Evolutionary conservation across 2,329 filamentous ascomycete species (phyloP), one percentile per base, ranked within the genome.

Genomic region (Aspergillus sp.): DNA sequence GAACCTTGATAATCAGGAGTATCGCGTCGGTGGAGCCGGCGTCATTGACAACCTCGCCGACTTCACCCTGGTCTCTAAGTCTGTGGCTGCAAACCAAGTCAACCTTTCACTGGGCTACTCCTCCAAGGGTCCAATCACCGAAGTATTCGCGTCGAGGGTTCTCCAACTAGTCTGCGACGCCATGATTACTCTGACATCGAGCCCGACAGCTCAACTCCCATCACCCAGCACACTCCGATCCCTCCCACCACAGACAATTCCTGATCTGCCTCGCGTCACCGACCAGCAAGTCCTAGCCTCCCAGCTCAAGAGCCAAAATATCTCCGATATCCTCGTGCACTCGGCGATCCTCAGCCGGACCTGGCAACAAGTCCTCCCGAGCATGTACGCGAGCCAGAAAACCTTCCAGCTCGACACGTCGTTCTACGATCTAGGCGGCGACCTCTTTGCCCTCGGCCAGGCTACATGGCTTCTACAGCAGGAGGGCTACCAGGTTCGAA

Each of bases 341-440:
- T 78, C 76, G 0, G 76, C 78, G 55, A 73, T 78, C 31, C 67
- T 80, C 7, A 76, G 70, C 22, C 71, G 75, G 22, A 72, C 72
- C 11, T 80, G 77, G 77, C 71, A 76, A 34, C 74, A 78, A 51
- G 77, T 79, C 9, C 70, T 80, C 69, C n/a, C 58, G 66, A 7
- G 62, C 66, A 38, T 68, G 67, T 8, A 41, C 69, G 54, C 51
- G 4, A 56, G 45, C 23, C 59, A 3, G 64, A 69, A n/a, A 58
- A 71, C 69, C 3, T 72, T 76, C 68, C 75, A 77, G 43, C 71
- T 78, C 19, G 74, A 78, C 49, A 75, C 75, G 0, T 79, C 76
- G 1, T 79, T 80, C 69, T 80, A 78, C 56, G 74, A 77, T 3
- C 72, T 79, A 4, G 76, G 76, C 5, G 77, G 78, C 15, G 77